Evolutionary conservation across 805 yeast genomes (phyloP).

Genomic region (Torulaspora indica): DNA sequence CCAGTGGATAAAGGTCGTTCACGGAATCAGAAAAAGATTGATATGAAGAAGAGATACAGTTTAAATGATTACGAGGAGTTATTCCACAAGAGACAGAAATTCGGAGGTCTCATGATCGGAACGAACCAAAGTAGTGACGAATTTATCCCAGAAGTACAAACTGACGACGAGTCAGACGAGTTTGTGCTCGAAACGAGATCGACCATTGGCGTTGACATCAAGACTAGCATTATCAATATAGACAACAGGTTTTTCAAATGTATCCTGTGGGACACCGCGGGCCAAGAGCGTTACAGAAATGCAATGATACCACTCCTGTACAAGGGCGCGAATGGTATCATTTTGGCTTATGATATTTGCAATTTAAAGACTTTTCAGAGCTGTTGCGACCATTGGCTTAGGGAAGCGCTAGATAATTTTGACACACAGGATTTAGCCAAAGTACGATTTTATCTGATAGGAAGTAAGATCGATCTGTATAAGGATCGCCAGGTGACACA

Average conservation of each 20-base stretch:
- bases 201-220: conserved; percentile 46
- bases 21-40: conserved; percentile 16
- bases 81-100: conserved; percentile 16
- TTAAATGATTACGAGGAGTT: conserved; percentile 35
- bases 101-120: conserved; percentile 13
- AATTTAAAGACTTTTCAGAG: conserved; percentile 37
- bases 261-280: conserved; percentile 49
- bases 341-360: conserved; percentile 44
- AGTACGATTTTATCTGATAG: conserved; percentile 42
- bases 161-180: conserved; percentile 26
- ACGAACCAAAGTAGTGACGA: conserved; percentile 5
- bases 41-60: conserved; percentile 31
- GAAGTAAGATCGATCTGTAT: conserved; percentile 41
- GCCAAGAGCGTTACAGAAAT: conserved; percentile 46
- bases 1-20: conserved; percentile 3
- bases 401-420: conserved; percentile 39
- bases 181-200: conserved; percentile 38
- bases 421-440: conserved; percentile 26
- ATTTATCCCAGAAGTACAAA: conserved; percentile 11
- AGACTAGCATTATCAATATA: conserved; percentile 41
- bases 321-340: conserved; percentile 45
- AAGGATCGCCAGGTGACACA: conserved; percentile 38
- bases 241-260: conserved; percentile 43
- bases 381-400: conserved; percentile 40
- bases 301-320: conserved; percentile 43